Evolutionary conservation across 139 green algal species (phyloP).

Genomic region (Yamagishiella unicocca): DNA sequence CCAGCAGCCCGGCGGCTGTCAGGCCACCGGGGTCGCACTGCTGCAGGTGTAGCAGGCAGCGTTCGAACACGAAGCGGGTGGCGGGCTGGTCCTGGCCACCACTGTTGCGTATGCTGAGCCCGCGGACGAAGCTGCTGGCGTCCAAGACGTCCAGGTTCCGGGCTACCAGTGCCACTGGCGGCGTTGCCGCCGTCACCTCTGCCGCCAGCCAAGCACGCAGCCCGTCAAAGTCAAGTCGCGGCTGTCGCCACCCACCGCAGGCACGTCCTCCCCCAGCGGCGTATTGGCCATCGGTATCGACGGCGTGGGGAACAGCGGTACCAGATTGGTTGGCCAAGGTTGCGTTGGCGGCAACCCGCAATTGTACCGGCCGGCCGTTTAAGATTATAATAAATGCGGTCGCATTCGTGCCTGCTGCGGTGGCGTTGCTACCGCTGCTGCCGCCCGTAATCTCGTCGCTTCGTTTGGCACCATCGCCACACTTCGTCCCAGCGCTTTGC

Average conservation of each 20-base stretch:
- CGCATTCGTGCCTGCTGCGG: too few species aligned
- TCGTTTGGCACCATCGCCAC: too few species aligned
- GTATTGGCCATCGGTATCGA: too few species aligned
- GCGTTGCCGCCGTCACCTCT: neutral
- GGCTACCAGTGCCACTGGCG: neutral
- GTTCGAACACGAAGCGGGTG: neutral
- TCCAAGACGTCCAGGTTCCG: neutral
- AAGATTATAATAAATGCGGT: too few species aligned
- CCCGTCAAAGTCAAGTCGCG: neutral
- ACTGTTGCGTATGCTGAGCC: neutral
- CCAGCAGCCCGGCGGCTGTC: neutral
- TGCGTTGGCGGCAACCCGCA: too few species aligned
- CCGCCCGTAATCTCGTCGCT: too few species aligned
- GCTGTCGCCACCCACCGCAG: neutral
- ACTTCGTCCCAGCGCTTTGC: too few species aligned
- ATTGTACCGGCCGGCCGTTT: too few species aligned
- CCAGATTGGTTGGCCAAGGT: too few species aligned
- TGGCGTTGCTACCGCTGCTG: too few species aligned
- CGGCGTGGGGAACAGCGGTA: too few species aligned
- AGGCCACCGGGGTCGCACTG: neutral
- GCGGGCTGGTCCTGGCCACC: neutral
- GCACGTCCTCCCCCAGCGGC: neutral
- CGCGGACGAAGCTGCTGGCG: neutral
- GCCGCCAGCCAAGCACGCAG: neutral
- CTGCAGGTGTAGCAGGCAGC: neutral